These are phyloP conservation scores for Lichtheimia ramosa DNA, from an alignment of 371 early-diverging fungal genomes.

Conservation along the genomic window DNA sequence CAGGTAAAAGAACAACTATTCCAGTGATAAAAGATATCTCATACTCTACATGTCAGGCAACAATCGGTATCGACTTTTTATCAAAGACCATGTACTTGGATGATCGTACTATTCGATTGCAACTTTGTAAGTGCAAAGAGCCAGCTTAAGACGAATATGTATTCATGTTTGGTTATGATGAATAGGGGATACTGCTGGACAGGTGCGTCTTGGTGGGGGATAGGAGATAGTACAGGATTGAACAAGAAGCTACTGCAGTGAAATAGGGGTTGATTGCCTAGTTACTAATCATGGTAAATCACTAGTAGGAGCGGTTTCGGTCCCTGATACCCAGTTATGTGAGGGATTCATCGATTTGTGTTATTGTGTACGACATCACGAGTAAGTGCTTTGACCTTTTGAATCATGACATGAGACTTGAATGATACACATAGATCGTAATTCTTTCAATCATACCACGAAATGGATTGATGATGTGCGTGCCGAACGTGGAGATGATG, in stretches of 20 bases:
- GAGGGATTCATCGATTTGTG: constrained; percentile 97
- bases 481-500: constrained; percentile 92
- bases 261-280: background rate
- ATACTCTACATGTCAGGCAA: constrained; percentile 68
- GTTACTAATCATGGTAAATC: background rate
- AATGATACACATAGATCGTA: constrained; percentile 23
- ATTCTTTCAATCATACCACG: constrained; percentile 87
- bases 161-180: too few relatives aligned
- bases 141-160: too few relatives aligned
- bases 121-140: constrained; percentile 69
- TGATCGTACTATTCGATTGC: constrained; percentile 95
- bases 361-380: constrained; percentile 97
- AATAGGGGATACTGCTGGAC: constrained; percentile 99
- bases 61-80: constrained; percentile 99
- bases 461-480: constrained; percentile 99
- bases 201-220: constrained; percentile 58
- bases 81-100: constrained; percentile 99
- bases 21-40: background rate
- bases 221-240: background rate
- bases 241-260: background rate
- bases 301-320: constrained; percentile 86
- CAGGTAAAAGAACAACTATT: constrained; percentile 71
- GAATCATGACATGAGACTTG: background rate
- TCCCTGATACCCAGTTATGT: constrained; percentile 98
- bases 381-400: constrained; percentile 45